Percentiles rank a stretch among this genome's conserved stretches.
These are phyloP conservation scores for Boletus subluridellus DNA, from an alignment of 1,284 basidiomycete genomes.

Conservation along the genomic window DNA sequence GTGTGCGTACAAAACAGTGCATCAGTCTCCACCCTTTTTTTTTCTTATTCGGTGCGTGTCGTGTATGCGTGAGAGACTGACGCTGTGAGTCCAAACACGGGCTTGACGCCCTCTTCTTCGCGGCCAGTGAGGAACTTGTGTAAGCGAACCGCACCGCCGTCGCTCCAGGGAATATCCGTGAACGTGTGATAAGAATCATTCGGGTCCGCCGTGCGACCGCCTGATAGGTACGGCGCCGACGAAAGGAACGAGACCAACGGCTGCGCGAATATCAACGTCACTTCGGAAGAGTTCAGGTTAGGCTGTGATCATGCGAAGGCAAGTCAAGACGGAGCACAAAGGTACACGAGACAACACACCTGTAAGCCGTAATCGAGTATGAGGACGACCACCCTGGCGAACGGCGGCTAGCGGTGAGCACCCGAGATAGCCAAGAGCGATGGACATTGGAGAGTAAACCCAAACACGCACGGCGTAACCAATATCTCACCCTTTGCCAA, in stretches of 20 bases:
- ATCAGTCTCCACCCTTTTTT: background rate
- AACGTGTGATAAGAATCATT: conserved; percentile 58
- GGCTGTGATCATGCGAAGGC: conserved; percentile 45
- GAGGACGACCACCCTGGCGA: conserved; percentile 71
- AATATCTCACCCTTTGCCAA: conserved; percentile 67
- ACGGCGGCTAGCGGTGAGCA: background rate
- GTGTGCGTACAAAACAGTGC: background rate
- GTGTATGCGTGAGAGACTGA: conserved; percentile 37
- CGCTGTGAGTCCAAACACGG: conserved; percentile 81
- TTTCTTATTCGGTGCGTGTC: background rate
- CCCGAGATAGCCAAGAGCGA: background rate
- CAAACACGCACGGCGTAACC: conserved; percentile 69
- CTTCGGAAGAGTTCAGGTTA: conserved; percentile 74
- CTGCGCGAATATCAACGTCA: conserved; percentile 76
- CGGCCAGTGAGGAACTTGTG: conserved; percentile 80
- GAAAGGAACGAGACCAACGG: conserved; percentile 73
- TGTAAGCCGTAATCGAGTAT: conserved; percentile 68
- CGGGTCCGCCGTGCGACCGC: conserved; percentile 32
- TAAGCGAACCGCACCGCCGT: conserved; percentile 45
- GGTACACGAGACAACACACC: conserved; percentile 36
- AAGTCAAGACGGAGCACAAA: background rate
- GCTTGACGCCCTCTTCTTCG: conserved; percentile 76
- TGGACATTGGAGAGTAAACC: too few species aligned
- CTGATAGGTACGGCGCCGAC: conserved; percentile 56
- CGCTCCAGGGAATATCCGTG: conserved; percentile 47